These are phyloP conservation scores for Skeletonema menzelii DNA, from an alignment of 108 stramenopile species.

Conservation along the genomic window DNA sequence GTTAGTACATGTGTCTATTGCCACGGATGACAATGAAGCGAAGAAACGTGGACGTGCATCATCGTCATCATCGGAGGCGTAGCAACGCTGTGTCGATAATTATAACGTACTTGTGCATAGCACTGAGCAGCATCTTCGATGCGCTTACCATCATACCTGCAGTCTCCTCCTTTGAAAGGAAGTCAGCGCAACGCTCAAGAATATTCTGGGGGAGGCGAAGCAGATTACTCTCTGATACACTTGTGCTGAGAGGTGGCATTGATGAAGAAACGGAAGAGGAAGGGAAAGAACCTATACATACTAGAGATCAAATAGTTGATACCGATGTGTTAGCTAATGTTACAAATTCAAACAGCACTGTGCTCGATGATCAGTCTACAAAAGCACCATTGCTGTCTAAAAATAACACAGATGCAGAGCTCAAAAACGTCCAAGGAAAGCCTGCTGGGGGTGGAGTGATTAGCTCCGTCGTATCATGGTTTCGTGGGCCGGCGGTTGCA, in stretches of 20 bases:
- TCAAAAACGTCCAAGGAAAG: background rate
- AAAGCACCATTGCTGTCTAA: background rate
- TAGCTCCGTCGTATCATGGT: background rate
- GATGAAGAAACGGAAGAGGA: slow-evolving; percentile 14
- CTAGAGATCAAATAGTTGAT: slow-evolving; percentile 5
- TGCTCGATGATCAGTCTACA: background rate
- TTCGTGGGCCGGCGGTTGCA: background rate
- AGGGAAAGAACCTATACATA: background rate
- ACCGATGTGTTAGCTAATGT: background rate
- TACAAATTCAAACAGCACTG: background rate
- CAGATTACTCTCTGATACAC: background rate
- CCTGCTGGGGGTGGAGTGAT: background rate
- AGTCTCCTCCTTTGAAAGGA: background rate
- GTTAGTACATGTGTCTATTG: no score
- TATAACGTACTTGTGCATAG: background rate
- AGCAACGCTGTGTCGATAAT: background rate
- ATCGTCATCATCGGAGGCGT: background rate
- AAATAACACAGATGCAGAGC: background rate
- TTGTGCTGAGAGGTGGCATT: slow-evolving; percentile 17
- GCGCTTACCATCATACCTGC: background rate
- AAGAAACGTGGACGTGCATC: background rate
- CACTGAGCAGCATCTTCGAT: background rate
- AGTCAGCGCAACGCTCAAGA: background rate
- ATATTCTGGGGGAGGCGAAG: background rate
- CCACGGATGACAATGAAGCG: background rate